Percentiles rank a stretch among this genome's conserved stretches.
These are phyloP conservation scores for Microstroma glucosiphilum DNA, from an alignment of 1,284 basidiomycete genomes.

Conservation along the genomic window DNA sequence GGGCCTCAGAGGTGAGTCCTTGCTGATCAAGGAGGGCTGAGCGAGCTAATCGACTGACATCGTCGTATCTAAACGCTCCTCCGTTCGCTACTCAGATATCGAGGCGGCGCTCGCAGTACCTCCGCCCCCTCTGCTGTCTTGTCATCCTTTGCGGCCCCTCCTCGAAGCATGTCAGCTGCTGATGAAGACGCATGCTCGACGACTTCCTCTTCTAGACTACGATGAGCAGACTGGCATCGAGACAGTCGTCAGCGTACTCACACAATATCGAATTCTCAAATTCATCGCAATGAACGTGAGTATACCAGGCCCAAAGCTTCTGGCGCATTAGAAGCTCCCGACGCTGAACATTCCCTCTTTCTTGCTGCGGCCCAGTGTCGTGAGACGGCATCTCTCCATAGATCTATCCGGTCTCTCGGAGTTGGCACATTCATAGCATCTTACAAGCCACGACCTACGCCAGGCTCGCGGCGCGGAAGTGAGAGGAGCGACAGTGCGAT, in stretches of 20 bases:
- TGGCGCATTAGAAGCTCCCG: background rate
- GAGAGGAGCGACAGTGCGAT: background rate
- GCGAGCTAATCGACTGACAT: background rate
- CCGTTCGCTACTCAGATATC: constrained; percentile 66
- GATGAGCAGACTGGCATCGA: constrained; percentile 92
- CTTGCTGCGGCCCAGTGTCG: constrained; percentile 22
- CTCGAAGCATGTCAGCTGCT: constrained; percentile 85
- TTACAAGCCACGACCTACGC: background rate
- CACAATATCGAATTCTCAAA: constrained; percentile 95
- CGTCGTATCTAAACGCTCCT: background rate
- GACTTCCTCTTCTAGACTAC: constrained; percentile 84
- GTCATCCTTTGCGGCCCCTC: constrained; percentile 76
- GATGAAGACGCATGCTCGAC: constrained; percentile 90
- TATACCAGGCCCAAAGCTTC: constrained; percentile 20
- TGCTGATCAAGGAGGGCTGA: background rate
- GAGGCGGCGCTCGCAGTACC: constrained; percentile 87
- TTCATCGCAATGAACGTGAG: constrained; percentile 95
- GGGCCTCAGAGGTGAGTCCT: constrained; percentile 15
- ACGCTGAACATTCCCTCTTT: background rate
- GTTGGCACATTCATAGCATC: constrained; percentile 80
- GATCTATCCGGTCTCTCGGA: constrained; percentile 74
- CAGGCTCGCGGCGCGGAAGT: background rate
- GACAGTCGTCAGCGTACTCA: constrained; percentile 89
- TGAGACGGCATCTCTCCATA: constrained; percentile 54
- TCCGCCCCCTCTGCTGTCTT: constrained; percentile 80